Base-by-base conservation (phyloP, 208 protist genomes). In the Tritrichomonas musculus region DNA sequence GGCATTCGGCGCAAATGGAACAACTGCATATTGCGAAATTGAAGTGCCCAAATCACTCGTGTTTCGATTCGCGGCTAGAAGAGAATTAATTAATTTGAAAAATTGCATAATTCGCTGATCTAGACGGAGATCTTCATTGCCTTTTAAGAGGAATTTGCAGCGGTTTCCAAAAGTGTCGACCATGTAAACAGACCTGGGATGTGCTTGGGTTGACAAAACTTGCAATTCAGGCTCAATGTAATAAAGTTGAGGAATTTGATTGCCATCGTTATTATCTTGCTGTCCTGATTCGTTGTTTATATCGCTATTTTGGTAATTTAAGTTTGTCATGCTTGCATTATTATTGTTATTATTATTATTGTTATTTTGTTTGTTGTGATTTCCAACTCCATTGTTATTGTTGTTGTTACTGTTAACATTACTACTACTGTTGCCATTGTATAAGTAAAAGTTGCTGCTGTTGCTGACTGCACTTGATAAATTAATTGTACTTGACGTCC, bases 31-130 rank as follows among this genome's bases (percentile, higher is more conserved):
- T 49, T 55, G 25, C 3, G 20, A 20, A 30, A 93, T 93, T 11
- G 44, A 27, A 20, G 72, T 41, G 4, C 44, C 44, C 14, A 39
- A 9, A 25, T 30, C 47, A 36, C 44, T 17, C 60, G 55, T 93
- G 14, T 75, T 50, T 47, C 49, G 57, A 33, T 72, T 73, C 11
- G n/a, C 22, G 27, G 27, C 20, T 84, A 80, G 39, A 17, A 73
- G 53, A 39, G 33, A 50, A 41, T 72, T 93, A 22, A 64, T 39
- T 17, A 92, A 47, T 47, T 36, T 47, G 49, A 92, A 92, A 0
- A 93, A 47, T 36, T 93, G 65, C 66, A 93, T 93, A n/a, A 93
- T 77, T 73, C 92, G 22, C 30, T 93, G 64, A 73, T 93, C 92
- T 27, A 80, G 41, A 47, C 92, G 33, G 0, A 93, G 11, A 82